phyloP scores from a whole-genome alignment of 2,329 filamentous ascomycete genomes.

The Hawksworthiomyces lignivorus region DNA sequence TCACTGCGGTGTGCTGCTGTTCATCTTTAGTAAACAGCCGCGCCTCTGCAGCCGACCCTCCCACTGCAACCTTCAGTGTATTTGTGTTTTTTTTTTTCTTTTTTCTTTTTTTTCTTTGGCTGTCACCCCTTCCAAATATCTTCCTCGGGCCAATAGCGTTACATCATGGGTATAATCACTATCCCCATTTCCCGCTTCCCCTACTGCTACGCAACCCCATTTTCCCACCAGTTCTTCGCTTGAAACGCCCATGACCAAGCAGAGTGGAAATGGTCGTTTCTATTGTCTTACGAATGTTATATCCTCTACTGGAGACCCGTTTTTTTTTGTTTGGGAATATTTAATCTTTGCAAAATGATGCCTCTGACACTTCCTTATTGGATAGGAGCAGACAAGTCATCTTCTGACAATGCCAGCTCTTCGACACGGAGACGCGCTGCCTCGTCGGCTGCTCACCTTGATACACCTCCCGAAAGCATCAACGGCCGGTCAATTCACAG shows the following conservation, averaged over 20 bases:
- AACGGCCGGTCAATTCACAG: conserved; percentile 49
- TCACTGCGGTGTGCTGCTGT: too few relatives aligned
- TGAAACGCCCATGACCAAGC: neutral
- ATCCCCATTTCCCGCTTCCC: neutral
- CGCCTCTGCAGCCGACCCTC: too few relatives aligned
- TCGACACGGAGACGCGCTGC: conserved; percentile 47
- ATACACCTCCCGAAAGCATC: conserved; percentile 42
- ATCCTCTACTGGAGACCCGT: too few relatives aligned
- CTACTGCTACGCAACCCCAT: neutral
- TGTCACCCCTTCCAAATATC: conserved; percentile 4
- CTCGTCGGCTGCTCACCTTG: conserved; percentile 56
- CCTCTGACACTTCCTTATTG: conserved; percentile 3
- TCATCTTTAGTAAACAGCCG: too few relatives aligned
- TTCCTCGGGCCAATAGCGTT: conserved; percentile 2
- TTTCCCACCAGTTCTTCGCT: neutral
- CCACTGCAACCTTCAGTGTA: neutral
- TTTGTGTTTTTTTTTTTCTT: neutral
- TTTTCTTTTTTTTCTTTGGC: neutral
- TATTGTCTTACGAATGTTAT: too few relatives aligned
- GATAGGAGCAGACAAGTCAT: conserved; percentile 6
- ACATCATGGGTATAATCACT: conserved; percentile 1
- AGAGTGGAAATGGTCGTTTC: too few relatives aligned
- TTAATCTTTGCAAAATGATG: neutral
- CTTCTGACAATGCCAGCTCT: neutral
- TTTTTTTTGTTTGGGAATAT: too few relatives aligned